A percentile compares a stretch with the other conserved stretches of the same genome.
These are phyloP conservation scores for Suhomyces maxii DNA, from an alignment of 1,139 yeast species.

Conservation along the genomic window DNA sequence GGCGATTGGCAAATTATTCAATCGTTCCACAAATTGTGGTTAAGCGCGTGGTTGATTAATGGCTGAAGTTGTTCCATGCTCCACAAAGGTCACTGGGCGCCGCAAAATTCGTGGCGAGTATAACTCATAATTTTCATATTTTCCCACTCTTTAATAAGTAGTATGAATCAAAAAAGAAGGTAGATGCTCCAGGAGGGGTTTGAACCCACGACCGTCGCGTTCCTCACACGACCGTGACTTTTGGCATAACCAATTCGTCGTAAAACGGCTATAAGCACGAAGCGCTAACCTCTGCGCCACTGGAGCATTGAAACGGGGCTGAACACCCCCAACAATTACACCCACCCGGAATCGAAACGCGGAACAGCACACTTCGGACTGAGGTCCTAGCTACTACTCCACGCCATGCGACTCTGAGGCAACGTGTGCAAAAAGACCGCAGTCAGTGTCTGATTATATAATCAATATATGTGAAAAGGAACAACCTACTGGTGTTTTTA, in stretches of 20 bases:
- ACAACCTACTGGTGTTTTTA: too few relatives aligned
- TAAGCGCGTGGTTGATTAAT: too few relatives aligned
- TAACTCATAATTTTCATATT: too few relatives aligned
- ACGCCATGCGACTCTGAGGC: conserved; percentile 4
- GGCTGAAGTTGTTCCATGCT: too few relatives aligned
- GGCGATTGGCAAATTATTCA: too few relatives aligned
- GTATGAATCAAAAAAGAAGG: too few relatives aligned
- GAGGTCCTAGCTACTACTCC: conserved; percentile 4
- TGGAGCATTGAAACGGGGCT: conserved; percentile 1
- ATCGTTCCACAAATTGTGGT: too few relatives aligned
- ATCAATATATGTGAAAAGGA: too few relatives aligned
- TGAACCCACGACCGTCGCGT: conserved; percentile 62
- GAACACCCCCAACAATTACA: not conserved
- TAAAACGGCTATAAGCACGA: conserved; percentile 55
- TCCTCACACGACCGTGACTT: conserved; percentile 59
- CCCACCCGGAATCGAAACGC: conserved; percentile 7
- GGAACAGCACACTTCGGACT: not conserved
- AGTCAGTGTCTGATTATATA: too few relatives aligned
- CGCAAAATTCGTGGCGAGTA: too few relatives aligned
- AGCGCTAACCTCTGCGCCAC: conserved; percentile 52
- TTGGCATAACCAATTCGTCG: conserved; percentile 51
- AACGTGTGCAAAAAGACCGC: not conserved
- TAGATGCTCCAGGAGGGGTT: conserved; percentile 57
- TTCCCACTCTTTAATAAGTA: too few relatives aligned
- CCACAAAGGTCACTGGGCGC: too few relatives aligned